phyloP scores from a whole-genome alignment of 2,329 filamentous ascomycete genomes.

The Coccinonectria pachysandricola region DNA sequence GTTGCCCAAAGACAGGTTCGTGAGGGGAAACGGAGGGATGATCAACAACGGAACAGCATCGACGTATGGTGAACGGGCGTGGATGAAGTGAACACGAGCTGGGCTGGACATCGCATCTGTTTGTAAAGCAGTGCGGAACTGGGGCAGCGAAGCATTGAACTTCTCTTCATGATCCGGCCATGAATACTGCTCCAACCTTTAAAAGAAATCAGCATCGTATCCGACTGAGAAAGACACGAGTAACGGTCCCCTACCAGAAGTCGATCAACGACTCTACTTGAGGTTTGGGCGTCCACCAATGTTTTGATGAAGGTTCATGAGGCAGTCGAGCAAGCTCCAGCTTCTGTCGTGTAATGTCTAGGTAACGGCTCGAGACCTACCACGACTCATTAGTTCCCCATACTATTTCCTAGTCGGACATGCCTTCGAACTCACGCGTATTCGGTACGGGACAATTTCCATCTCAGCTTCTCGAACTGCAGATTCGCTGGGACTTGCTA shows the following conservation, averaged over 20 bases:
- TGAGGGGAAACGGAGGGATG: conserved; percentile 55
- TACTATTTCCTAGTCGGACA: too few species aligned
- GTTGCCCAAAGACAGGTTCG: conserved; percentile 49
- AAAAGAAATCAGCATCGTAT: neutral
- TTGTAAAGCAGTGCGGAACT: conserved; percentile 49
- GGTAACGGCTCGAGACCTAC: conserved; percentile 57
- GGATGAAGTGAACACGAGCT: conserved; percentile 54
- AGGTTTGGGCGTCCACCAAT: conserved; percentile 51
- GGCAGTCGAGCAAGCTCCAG: conserved; percentile 56
- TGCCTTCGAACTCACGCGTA: too few species aligned
- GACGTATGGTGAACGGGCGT: conserved; percentile 41
- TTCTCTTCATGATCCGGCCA: conserved; percentile 50
- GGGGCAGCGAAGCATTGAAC: conserved; percentile 50
- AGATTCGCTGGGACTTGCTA: too few species aligned
- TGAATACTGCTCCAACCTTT: conserved; percentile 55
- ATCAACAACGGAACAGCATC: conserved; percentile 53
- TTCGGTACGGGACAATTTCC: neutral
- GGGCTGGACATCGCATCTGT: conserved; percentile 29
- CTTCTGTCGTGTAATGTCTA: conserved; percentile 57
- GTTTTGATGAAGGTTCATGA: conserved; percentile 41
- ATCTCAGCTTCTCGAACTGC: conserved; percentile 1
- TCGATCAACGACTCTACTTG: conserved; percentile 55
- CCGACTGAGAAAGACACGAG: neutral
- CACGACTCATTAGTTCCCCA: neutral
- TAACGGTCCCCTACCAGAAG: conserved; percentile 37